These are phyloP conservation scores for Yamadazyma takamatsuzukensis DNA, from an alignment of 805 yeast genomes.

Conservation along the genomic window DNA sequence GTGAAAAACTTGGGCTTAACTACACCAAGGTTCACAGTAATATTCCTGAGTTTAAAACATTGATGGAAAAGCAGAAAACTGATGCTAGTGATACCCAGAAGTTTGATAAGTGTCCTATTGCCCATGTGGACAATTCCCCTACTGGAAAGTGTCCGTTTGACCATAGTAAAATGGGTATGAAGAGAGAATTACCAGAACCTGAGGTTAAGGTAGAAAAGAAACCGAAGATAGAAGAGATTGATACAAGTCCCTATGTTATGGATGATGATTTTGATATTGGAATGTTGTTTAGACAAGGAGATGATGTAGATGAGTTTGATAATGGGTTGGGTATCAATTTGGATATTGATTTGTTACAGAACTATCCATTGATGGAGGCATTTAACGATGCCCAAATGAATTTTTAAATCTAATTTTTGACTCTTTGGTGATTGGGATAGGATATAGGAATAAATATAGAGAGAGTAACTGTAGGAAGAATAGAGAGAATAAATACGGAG, in stretches of 20 bases:
- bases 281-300: no score
- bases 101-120: conserved; percentile 12
- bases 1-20: conserved; percentile 24
- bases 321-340: no score
- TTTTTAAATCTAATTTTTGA: no score
- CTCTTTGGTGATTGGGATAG: no score
- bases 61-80: conserved; percentile 1
- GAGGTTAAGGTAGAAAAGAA: neutral
- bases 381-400: no score
- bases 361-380: conserved; percentile 6
- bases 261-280: no score
- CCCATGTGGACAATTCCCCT: conserved; percentile 12
- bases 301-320: no score
- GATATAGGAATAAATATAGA: no score
- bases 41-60: conserved; percentile 22
- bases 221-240: neutral
- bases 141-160: conserved; percentile 31
- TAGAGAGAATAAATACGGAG: no score
- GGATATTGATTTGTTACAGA: conserved; percentile 11
- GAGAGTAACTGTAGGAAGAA: no score
- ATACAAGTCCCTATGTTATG: no score
- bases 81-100: neutral
- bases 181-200: neutral
- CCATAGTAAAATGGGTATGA: conserved; percentile 13
- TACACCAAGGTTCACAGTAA: conserved; percentile 32